These are phyloP conservation scores for Aspergillus sp. DNA, from an alignment of 2,329 filamentous ascomycete species.

Conservation along the genomic window DNA sequence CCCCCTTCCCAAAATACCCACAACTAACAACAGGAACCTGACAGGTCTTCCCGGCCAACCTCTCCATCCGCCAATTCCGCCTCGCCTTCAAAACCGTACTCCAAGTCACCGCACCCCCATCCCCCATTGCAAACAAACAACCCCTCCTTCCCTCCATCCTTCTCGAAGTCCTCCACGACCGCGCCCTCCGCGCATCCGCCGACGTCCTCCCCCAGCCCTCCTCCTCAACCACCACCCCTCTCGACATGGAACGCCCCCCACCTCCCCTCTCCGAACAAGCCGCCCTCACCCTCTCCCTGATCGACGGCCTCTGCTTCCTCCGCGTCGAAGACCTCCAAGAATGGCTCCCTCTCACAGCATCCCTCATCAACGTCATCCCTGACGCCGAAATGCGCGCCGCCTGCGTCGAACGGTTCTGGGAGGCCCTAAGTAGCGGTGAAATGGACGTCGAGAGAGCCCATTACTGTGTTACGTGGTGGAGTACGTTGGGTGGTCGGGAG, in stretches of 20 bases:
- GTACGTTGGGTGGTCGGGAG: constrained; percentile 60
- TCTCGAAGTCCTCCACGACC: constrained; percentile 72
- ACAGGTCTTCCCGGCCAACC: constrained; percentile 70
- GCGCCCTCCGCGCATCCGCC: constrained; percentile 57
- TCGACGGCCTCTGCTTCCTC: constrained; percentile 76
- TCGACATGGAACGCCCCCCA: constrained; percentile 31
- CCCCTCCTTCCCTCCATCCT: constrained; percentile 77
- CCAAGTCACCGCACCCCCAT: constrained; percentile 77
- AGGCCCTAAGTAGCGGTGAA: constrained; percentile 75
- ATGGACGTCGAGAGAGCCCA: constrained; percentile 84
- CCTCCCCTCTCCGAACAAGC: constrained; percentile 67
- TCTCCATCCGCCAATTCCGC: constrained; percentile 82
- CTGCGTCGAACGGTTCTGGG: constrained; percentile 73
- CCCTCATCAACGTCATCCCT: constrained; percentile 63
- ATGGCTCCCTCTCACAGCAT: constrained; percentile 73
- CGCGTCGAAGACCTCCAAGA: constrained; percentile 70
- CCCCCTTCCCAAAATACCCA: not conserved
- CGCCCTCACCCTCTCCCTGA: constrained; percentile 70
- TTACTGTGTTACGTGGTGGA: constrained; percentile 85
- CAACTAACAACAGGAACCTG: not conserved
- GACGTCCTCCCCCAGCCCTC: constrained; percentile 46
- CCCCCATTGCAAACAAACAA: constrained; percentile 68
- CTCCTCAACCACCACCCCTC: constrained; percentile 28
- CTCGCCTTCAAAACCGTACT: constrained; percentile 84
- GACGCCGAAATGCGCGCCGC: constrained; percentile 62